These are phyloP conservation scores for Copromyces sp. DNA, from an alignment of 495 filamentous ascomycete genomes.

Conservation along the genomic window DNA sequence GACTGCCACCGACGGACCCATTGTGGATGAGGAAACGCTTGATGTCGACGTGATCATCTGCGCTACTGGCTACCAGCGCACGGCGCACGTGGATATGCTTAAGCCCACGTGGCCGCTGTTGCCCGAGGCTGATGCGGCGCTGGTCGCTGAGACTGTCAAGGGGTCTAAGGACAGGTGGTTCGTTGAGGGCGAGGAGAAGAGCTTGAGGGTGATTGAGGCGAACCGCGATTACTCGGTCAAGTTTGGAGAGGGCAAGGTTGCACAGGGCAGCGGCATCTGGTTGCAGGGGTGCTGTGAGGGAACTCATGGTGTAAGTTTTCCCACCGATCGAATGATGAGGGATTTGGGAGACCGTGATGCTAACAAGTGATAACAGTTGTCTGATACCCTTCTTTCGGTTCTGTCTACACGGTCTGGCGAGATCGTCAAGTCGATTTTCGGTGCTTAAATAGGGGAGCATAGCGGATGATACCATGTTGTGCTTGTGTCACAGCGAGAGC, in stretches of 20 bases:
- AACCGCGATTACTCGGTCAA: slow-evolving; percentile 64
- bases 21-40: slow-evolving; percentile 40
- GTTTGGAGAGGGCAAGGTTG: slow-evolving; percentile 55
- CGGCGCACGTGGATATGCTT: slow-evolving; percentile 71
- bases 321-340: no score
- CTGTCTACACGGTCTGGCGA: slow-evolving; percentile 62
- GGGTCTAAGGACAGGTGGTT: slow-evolving; percentile 19
- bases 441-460: slow-evolving; percentile 7
- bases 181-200: slow-evolving; percentile 12
- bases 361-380: slow-evolving; percentile 36
- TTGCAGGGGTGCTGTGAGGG: slow-evolving; percentile 89
- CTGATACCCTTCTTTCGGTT: slow-evolving; percentile 69
- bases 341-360: no score
- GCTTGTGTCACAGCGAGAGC: not conserved
- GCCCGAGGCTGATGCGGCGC: slow-evolving; percentile 27
- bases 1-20: slow-evolving; percentile 17
- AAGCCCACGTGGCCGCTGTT: slow-evolving; percentile 52
- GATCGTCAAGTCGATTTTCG: slow-evolving; percentile 66
- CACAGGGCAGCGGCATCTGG: slow-evolving; percentile 68
- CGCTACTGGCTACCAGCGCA: slow-evolving; percentile 77
- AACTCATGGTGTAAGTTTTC: slow-evolving; percentile 76
- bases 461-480: not conserved
- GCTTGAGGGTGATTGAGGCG: slow-evolving; percentile 22
- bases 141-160: not conserved
- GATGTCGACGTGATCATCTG: slow-evolving; percentile 75